phyloP scores from a whole-genome alignment of 495 filamentous ascomycete genomes.

The Neurospora sp. region DNA sequence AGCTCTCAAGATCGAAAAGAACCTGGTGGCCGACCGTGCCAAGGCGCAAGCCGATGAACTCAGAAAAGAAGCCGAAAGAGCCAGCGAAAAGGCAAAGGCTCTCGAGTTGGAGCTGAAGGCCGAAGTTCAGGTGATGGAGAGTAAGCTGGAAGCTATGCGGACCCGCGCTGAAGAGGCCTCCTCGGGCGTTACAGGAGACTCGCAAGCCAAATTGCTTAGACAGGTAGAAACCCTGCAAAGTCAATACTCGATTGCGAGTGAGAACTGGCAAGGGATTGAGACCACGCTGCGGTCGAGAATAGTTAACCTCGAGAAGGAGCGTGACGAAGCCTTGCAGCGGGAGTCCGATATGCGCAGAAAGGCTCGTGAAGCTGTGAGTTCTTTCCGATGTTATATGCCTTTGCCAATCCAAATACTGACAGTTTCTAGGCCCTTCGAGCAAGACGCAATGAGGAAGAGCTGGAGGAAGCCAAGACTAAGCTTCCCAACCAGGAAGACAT shows the following conservation, averaged over 20 bases:
- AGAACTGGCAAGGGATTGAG: slow-evolving; percentile 97
- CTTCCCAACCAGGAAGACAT: slow-evolving; percentile 47
- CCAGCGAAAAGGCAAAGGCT: slow-evolving; percentile 58
- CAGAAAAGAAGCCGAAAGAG: slow-evolving; percentile 61
- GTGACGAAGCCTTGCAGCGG: slow-evolving; percentile 72
- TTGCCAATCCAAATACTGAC: slow-evolving; percentile 15
- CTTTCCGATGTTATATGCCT: neutral
- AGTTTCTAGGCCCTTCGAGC: slow-evolving; percentile 54
- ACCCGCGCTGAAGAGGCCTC: slow-evolving; percentile 83
- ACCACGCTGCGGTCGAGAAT: slow-evolving; percentile 66
- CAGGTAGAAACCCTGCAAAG: slow-evolving; percentile 95
- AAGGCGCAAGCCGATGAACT: slow-evolving; percentile 60
- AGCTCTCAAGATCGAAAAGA: slow-evolving; percentile 65
- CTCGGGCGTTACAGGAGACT: slow-evolving; percentile 68
- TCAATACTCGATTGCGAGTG: slow-evolving; percentile 86
- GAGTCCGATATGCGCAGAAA: slow-evolving; percentile 81
- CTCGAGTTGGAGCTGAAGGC: slow-evolving; percentile 71
- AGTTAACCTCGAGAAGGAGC: slow-evolving; percentile 71
- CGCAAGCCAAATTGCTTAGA: slow-evolving; percentile 80
- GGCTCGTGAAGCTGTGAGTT: slow-evolving; percentile 71
- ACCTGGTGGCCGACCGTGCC: slow-evolving; percentile 56
- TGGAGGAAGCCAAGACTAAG: slow-evolving; percentile 59
- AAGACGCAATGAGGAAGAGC: slow-evolving; percentile 71
- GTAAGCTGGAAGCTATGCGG: slow-evolving; percentile 81
- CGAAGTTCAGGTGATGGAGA: slow-evolving; percentile 77